A percentile compares a stretch with the other conserved stretches of the same genome.
phyloP scores from a whole-genome alignment of 805 yeast genomes.

The Wilhelminamyces savonicus region DNA sequence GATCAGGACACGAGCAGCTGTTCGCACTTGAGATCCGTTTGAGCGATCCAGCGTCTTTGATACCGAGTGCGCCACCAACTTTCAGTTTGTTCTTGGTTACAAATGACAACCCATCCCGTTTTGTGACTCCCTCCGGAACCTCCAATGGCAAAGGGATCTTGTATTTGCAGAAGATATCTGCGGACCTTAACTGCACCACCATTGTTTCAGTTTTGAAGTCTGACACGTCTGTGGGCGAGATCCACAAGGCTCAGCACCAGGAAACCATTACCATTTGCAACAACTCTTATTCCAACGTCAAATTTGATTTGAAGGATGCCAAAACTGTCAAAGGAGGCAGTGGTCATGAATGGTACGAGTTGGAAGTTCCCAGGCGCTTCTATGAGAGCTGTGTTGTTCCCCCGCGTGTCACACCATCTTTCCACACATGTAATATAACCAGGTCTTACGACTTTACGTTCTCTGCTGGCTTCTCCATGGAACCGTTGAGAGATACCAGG shows the following conservation, averaged over 20 bases:
- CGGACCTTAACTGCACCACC: slow-evolving; percentile 26
- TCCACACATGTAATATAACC: slow-evolving; percentile 49
- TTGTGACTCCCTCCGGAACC: slow-evolving; percentile 30
- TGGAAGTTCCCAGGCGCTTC: slow-evolving; percentile 38
- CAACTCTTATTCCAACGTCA: slow-evolving; percentile 27
- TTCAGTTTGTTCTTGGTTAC: slow-evolving; percentile 27
- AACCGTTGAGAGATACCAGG: slow-evolving; percentile 14
- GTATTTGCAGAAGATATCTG: slow-evolving; percentile 33
- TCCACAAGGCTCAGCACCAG: slow-evolving; percentile 21
- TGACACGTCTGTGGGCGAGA: slow-evolving; percentile 14
- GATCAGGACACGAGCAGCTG: not conserved
- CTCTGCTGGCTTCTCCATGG: slow-evolving; percentile 20
- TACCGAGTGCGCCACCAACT: slow-evolving; percentile 37
- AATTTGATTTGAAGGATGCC: slow-evolving; percentile 33
- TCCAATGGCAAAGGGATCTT: slow-evolving; percentile 43
- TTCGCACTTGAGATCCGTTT: slow-evolving; percentile 44
- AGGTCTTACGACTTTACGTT: slow-evolving; percentile 37
- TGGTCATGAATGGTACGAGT: slow-evolving; percentile 22
- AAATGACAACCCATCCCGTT: slow-evolving; percentile 20
- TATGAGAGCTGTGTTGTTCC: slow-evolving; percentile 41
- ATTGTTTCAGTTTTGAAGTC: slow-evolving; percentile 11
- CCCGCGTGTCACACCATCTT: slow-evolving; percentile 45
- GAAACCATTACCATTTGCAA: slow-evolving; percentile 22
- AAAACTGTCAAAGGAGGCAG: slow-evolving; percentile 13
- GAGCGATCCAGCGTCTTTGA: slow-evolving; percentile 39